Base-by-base conservation (phyloP, 164 flowering plant genomes). In the Echeveria elegans region DNA sequence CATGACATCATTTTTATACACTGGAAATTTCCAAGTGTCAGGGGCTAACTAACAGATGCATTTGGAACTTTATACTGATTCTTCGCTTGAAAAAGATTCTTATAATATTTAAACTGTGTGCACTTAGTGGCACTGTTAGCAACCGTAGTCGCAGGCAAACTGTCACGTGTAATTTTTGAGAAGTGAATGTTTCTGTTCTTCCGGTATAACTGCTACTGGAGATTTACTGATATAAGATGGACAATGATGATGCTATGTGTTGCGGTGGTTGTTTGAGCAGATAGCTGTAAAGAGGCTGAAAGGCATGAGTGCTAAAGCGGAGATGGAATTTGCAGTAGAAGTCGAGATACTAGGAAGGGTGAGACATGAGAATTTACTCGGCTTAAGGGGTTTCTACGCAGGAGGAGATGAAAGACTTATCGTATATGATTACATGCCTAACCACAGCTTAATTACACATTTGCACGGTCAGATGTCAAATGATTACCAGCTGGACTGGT, bases 311-410 rank as follows among this genome's bases (percentile, higher is more conserved):
- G 82, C 79, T 1, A 89, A 85, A 69, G 90, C 88, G 5, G 96
- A 89, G 70, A 86, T 89, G 92, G 96, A 87, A 77, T 89, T 89
- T 52, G 85, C 96, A 0, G 82, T 86, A 11, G 96, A 89, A 73
- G 92, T 89, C 21, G 96, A 89, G 77, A 77, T 89, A 56, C 83
- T 87, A 7, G 88, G 86, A 2, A 76, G 92, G 74, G 96, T 86
- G 59, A 82, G 92, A 66, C 96, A 89, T 64, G 82, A 79, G 74
- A 89, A 89, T 53, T 63, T 89, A 68, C 70, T 87, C 65, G 80
- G 88, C 10, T 69, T 89, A 43, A 77, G 88, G 59, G 96, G 92
- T 67, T 89, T 82, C 63, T 87, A 82, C 45, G 90, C 88, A 0
- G 88, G 85, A 4, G 89, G 86, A 1, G 83, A 89, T 1, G 90